Conservation (phyloP, 805 yeast genomes). For the Yarrowia alimentaria region DNA sequence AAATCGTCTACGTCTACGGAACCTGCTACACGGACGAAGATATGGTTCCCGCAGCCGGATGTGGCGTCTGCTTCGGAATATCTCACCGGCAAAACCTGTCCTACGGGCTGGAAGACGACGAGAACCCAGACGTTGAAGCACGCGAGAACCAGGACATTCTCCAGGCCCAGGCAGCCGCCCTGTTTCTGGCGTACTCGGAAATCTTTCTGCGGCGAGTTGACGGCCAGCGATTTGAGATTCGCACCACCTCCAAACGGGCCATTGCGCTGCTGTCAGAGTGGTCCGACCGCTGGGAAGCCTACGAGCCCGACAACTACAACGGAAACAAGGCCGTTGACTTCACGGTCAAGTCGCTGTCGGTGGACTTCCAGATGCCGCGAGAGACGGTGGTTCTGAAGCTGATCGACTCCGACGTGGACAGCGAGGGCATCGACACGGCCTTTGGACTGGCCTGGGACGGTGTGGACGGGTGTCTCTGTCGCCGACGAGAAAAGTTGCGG, state of each 20-base stretch:
- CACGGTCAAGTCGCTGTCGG: neutral
- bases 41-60: neutral
- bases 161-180: conserved; percentile 4
- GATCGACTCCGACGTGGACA: neutral
- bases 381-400: neutral
- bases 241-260: neutral
- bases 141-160: conserved; percentile 3
- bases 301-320: conserved; percentile 1
- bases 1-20: conserved; percentile 13
- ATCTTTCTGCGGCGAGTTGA: neutral
- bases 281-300: neutral
- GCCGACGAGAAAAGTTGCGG: neutral
- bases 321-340: conserved; percentile 11
- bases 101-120: conserved; percentile 3
- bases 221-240: conserved; percentile 1
- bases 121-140: neutral
- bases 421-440: neutral
- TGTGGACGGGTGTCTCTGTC: neutral
- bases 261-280: neutral
- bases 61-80: conserved; percentile 4
- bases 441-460: conserved; percentile 13
- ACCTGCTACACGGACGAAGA: neutral
- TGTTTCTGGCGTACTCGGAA: conserved; percentile 1
- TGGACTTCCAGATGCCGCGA: neutral
- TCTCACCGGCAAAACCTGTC: neutral